Conservation (phyloP, 2,329 filamentous ascomycete species). For the Coccinonectria pachysandricola region DNA sequence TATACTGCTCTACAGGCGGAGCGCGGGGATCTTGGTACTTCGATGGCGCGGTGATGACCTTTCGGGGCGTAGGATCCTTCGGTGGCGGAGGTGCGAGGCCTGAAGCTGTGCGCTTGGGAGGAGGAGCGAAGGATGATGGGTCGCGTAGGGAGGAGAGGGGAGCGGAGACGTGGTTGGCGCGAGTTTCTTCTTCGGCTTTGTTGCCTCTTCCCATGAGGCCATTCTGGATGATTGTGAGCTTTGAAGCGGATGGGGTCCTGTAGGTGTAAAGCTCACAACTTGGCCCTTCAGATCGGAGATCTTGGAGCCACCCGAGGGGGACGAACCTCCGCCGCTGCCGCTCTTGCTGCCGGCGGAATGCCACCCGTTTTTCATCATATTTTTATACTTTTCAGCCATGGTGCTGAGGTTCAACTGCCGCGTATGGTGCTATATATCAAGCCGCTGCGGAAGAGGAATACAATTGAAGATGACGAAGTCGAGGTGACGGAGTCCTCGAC, state of each 20-base stretch:
- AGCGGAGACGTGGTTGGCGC: constrained; percentile 32
- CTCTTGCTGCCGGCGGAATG: too few species aligned
- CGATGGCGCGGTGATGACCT: constrained; percentile 22
- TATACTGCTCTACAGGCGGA: constrained; percentile 7
- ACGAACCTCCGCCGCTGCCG: too few species aligned
- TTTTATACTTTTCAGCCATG: constrained; percentile 36
- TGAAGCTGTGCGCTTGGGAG: constrained; percentile 50
- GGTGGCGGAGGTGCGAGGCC: constrained; percentile 24
- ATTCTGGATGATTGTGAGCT: too few species aligned
- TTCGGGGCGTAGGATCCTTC: constrained; percentile 14
- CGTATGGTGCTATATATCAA: too few species aligned
- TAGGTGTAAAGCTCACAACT: constrained; percentile 26
- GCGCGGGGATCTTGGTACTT: constrained; percentile 23
- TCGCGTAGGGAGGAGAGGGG: constrained; percentile 66
- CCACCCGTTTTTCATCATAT: constrained; percentile 41
- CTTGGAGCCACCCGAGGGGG: too few species aligned
- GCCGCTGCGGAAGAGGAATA: background rate
- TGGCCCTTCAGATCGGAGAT: constrained; percentile 38
- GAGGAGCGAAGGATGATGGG: constrained; percentile 67
- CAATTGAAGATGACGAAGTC: background rate
- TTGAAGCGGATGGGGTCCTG: too few species aligned
- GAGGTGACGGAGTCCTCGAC: too few species aligned
- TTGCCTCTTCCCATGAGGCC: constrained; percentile 34
- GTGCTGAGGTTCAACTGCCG: background rate
- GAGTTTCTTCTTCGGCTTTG: constrained; percentile 17